Conservation (phyloP, 805 yeast species). For the Spathaspora girioi region DNA sequence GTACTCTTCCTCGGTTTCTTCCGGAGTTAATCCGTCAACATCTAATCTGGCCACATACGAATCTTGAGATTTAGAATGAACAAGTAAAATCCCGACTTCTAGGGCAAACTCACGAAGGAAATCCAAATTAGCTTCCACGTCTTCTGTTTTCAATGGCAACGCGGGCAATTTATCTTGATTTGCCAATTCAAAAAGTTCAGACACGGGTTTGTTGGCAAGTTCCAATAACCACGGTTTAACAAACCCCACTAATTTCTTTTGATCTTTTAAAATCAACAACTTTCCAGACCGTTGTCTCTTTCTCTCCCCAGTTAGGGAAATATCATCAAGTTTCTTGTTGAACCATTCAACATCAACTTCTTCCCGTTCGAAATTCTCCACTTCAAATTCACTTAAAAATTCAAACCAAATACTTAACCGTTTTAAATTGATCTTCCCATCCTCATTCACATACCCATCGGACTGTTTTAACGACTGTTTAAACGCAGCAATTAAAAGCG, state of each 20-base stretch:
- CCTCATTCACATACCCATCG: conserved; percentile 82
- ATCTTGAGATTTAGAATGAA: conserved; percentile 57
- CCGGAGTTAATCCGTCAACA: conserved; percentile 67
- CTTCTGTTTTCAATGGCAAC: conserved; percentile 43
- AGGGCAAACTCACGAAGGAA: conserved; percentile 62
- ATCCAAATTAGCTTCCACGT: conserved; percentile 47
- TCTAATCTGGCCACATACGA: conserved; percentile 61
- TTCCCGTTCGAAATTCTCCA: conserved; percentile 78
- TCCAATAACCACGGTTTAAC: conserved; percentile 50
- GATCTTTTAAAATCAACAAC: conserved; percentile 62
- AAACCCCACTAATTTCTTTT: conserved; percentile 65
- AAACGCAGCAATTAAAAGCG: conserved; percentile 84
- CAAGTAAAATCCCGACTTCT: conserved; percentile 62
- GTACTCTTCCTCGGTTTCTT: conserved; percentile 65
- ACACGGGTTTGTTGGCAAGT: conserved; percentile 22
- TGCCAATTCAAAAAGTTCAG: conserved; percentile 35
- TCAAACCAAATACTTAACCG: conserved; percentile 75
- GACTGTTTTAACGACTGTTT: conserved; percentile 68
- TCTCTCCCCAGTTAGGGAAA: conserved; percentile 68
- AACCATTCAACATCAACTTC: conserved; percentile 90
- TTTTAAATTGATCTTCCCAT: conserved; percentile 74
- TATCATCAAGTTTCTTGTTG: conserved; percentile 76
- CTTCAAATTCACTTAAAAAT: conserved; percentile 73
- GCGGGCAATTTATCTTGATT: conserved; percentile 21
- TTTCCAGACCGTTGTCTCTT: conserved; percentile 66